These are phyloP conservation scores for Sphenostylis stenocarpa DNA, from an alignment of 306 rosid species.

Conservation along the genomic window DNA sequence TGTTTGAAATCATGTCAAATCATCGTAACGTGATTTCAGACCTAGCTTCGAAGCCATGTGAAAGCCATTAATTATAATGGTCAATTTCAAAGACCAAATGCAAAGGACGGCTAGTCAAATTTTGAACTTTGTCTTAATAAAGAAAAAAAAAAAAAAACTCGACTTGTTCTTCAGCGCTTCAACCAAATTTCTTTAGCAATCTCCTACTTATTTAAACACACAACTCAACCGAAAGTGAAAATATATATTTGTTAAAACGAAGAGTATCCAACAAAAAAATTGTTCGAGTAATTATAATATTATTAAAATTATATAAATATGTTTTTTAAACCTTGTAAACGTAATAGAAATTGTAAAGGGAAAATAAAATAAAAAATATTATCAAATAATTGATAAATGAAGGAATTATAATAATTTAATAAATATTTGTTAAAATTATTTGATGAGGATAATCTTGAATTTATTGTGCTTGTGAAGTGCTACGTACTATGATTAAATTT, in stretches of 20 bases:
- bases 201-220: background rate
- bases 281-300: background rate
- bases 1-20: constrained; percentile 20
- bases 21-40: background rate
- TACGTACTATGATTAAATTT: too few relatives aligned
- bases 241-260: too few relatives aligned
- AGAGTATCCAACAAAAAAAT: background rate
- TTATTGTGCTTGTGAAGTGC: too few relatives aligned
- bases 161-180: background rate
- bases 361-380: too few relatives aligned
- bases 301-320: background rate
- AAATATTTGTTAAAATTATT: too few relatives aligned
- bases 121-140: background rate
- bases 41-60: constrained; percentile 34
- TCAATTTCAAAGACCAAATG: constrained; percentile 14
- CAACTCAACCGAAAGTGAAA: background rate
- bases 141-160: too few relatives aligned
- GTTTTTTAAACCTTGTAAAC: background rate
- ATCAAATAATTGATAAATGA: too few relatives aligned
- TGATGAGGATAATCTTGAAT: too few relatives aligned
- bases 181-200: background rate
- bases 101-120: background rate
- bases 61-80: constrained; percentile 16
- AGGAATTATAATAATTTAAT: too few relatives aligned
- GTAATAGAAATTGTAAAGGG: too few relatives aligned